Conservation (phyloP, 139 green algal species). For the Coelastrella sp. region DNA sequence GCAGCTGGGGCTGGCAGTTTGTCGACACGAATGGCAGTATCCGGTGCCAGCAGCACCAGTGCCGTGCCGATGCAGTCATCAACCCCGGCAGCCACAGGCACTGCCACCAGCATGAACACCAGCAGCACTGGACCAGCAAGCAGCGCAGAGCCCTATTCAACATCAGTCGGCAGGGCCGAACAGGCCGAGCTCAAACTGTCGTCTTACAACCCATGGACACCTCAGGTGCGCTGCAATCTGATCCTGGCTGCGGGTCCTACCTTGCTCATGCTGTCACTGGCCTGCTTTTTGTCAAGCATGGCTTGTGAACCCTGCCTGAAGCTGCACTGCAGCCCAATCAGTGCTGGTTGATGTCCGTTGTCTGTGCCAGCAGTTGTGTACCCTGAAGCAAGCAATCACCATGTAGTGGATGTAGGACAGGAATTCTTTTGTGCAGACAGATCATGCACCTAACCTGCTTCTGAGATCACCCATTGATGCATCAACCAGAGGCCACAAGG, state of each 20-base stretch:
- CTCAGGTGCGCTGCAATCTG: slow-evolving; percentile 14
- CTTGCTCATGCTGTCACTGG: too few species aligned
- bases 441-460: neutral
- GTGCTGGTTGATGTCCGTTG: too few species aligned
- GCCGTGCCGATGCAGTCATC: slow-evolving; percentile 20
- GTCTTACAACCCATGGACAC: slow-evolving; percentile 39
- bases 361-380: too few species aligned
- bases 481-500: neutral
- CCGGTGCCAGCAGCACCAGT: slow-evolving; percentile 37
- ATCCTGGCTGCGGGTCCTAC: too few species aligned
- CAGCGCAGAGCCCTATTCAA: slow-evolving; percentile 5
- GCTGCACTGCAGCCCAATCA: too few species aligned
- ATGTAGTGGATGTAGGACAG: slow-evolving; percentile 49
- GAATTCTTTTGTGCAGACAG: neutral
- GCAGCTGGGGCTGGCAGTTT: slow-evolving; percentile 18
- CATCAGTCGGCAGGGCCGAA: neutral
- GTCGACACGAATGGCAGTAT: slow-evolving; percentile 18
- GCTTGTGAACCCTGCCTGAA: too few species aligned
- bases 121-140: slow-evolving; percentile 27
- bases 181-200: slow-evolving; percentile 25
- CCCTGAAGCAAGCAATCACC: too few species aligned
- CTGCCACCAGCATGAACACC: neutral
- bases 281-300: too few species aligned
- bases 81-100: neutral
- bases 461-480: neutral